Evolutionary conservation across 176 grass and related monocot genomes (phyloP).

Genomic region (Ensete ventricosum): DNA sequence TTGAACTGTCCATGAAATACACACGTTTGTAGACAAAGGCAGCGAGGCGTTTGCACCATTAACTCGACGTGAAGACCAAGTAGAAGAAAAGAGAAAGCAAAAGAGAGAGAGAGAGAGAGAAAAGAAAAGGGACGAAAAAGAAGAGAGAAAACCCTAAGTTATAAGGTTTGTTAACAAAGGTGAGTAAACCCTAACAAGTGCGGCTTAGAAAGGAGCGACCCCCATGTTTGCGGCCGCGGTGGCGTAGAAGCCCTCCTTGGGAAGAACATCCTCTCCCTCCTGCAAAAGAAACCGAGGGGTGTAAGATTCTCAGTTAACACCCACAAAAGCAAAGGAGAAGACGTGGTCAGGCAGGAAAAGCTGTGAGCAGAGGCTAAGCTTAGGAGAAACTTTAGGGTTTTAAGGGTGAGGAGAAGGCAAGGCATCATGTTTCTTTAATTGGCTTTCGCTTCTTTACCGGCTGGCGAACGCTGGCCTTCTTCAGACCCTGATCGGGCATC

Average conservation of each 20-base stretch:
- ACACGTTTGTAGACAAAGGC: background rate
- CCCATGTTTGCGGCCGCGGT: constrained; percentile 78
- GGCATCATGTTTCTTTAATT: too few relatives aligned
- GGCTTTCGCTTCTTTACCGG: constrained; percentile 30
- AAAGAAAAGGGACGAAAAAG: constrained; percentile 3
- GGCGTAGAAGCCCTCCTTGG: constrained; percentile 81
- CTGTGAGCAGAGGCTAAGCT: too few relatives aligned
- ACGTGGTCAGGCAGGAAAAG: too few relatives aligned
- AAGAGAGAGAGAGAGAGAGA: background rate
- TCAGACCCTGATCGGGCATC: constrained; percentile 77
- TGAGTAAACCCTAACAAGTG: constrained; percentile 17
- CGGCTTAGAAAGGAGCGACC: constrained; percentile 59
- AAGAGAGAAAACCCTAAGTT: constrained; percentile 4
- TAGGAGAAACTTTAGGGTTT: too few relatives aligned
- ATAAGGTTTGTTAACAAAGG: constrained; percentile 11
- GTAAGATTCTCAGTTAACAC: constrained; percentile 9
- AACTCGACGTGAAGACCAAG: constrained; percentile 7
- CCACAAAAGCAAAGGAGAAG: background rate
- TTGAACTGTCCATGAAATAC: background rate
- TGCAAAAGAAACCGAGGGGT: constrained; percentile 20
- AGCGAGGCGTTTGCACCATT: background rate
- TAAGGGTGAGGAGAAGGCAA: too few relatives aligned
- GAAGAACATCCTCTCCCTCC: constrained; percentile 53
- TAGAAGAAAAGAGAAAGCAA: background rate
- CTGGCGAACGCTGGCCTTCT: constrained; percentile 56